Evolutionary conservation across 2,329 filamentous ascomycete genomes (phyloP).

Genomic region (Cytospora piceicola): DNA sequence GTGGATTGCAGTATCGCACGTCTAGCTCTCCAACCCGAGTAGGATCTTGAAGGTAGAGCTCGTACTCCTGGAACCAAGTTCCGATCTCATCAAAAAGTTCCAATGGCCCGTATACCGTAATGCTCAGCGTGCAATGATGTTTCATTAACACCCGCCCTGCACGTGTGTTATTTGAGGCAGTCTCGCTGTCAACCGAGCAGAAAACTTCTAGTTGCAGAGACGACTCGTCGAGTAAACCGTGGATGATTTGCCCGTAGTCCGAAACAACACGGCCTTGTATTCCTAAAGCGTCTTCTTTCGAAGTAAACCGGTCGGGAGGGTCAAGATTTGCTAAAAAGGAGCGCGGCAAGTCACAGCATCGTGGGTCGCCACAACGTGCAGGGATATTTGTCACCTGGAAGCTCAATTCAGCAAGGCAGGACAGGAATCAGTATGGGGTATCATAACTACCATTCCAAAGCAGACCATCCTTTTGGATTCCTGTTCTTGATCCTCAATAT

Average conservation of each 20-base stretch:
- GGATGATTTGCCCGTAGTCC: not conserved
- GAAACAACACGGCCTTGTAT: not conserved
- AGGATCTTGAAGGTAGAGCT: slow-evolving; percentile 17
- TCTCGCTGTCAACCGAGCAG: not conserved
- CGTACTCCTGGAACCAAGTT: slow-evolving; percentile 15
- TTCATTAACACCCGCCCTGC: not conserved
- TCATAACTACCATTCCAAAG: not conserved
- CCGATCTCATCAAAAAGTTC: slow-evolving; percentile 18
- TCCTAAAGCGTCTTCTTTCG: not conserved
- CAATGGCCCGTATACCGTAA: not conserved
- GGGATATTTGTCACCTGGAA: not conserved
- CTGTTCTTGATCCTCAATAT: not conserved
- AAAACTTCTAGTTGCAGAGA: not conserved
- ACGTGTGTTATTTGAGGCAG: not conserved
- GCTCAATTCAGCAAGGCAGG: too few species aligned
- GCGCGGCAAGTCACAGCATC: not conserved
- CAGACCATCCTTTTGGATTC: not conserved
- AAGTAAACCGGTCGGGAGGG: not conserved
- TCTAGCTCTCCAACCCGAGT: not conserved
- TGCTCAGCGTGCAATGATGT: not conserved
- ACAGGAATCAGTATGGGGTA: too few species aligned
- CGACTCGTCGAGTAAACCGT: not conserved
- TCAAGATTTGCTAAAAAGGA: not conserved
- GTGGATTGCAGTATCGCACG: slow-evolving; percentile 23
- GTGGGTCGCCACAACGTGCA: not conserved